phyloP scores from a whole-genome alignment of 805 yeast genomes.

The Lachancea waltii region DNA sequence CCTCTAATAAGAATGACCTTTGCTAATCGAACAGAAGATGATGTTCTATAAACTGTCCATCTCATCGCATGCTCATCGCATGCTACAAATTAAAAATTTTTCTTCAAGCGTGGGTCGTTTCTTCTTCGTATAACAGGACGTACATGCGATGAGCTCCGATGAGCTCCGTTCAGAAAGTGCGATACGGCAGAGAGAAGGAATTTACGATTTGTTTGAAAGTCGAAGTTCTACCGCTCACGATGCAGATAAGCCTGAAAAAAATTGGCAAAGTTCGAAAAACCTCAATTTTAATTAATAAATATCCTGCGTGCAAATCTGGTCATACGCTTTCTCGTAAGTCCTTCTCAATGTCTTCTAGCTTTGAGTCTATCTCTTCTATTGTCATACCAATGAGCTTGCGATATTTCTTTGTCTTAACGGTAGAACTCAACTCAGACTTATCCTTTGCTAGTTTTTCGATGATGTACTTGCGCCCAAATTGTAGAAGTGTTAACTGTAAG shows the following conservation, averaged over 20 bases:
- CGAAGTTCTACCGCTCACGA: no score
- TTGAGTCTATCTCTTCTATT: conserved; percentile 71
- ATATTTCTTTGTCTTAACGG: conserved; percentile 67
- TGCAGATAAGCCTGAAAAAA: no score
- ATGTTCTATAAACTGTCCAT: conserved; percentile 10
- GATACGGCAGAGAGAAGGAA: background rate
- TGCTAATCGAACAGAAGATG: conserved; percentile 5
- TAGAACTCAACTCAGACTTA: conserved; percentile 38
- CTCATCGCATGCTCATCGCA: conserved; percentile 14
- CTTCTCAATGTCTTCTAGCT: conserved; percentile 70
- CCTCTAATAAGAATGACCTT: no score
- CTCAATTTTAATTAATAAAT: no score
- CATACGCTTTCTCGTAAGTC: no score
- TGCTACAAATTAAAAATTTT: conserved; percentile 6
- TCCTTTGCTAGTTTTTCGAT: conserved; percentile 48
- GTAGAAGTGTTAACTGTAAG: conserved; percentile 45
- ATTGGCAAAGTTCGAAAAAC: no score
- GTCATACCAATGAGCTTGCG: conserved; percentile 72
- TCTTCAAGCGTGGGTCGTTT: conserved; percentile 2
- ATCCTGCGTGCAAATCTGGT: no score
- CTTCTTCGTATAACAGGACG: background rate
- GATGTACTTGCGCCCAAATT: conserved; percentile 41
- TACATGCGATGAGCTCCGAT: conserved; percentile 2
- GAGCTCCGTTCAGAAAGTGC: background rate
- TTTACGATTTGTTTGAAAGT: no score